phyloP scores from a whole-genome alignment of 139 green algal genomes.

The Desmodesmus armatus region DNA sequence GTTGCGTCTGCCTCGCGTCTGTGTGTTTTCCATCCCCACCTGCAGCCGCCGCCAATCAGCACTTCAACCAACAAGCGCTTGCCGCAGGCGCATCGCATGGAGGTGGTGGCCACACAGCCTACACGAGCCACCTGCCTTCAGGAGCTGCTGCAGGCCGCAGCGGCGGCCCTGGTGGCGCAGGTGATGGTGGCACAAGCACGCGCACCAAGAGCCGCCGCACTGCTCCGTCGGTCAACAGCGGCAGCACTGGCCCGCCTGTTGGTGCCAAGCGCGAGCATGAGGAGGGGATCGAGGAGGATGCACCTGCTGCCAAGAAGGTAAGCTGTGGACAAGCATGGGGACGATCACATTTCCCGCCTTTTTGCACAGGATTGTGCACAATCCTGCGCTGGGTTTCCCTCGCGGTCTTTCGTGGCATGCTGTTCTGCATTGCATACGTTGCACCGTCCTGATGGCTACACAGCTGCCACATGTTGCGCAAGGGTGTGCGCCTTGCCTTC shows the following conservation, averaged over 20 bases:
- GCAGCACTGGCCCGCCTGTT: constrained; percentile 29
- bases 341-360: no score
- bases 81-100: no score
- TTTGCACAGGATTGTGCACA: no score
- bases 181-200: background rate
- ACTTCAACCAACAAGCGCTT: constrained; percentile 14
- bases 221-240: constrained; percentile 38
- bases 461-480: no score
- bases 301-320: constrained; percentile 29
- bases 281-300: constrained; percentile 1
- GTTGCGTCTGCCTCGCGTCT: no score
- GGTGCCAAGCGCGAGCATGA: constrained; percentile 16
- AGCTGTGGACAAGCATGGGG: no score
- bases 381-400: no score
- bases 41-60: background rate
- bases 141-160: background rate
- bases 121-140: background rate
- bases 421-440: no score
- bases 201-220: constrained; percentile 30
- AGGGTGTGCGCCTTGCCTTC: background rate
- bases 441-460: no score
- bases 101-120: no score
- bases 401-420: no score
- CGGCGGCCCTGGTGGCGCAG: background rate
- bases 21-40: no score